A percentile compares a stretch with the other conserved stretches of the same genome.
These are phyloP conservation scores for Tolypocladium guangdongense DNA, from an alignment of 2,329 filamentous ascomycete genomes.

Conservation along the genomic window DNA sequence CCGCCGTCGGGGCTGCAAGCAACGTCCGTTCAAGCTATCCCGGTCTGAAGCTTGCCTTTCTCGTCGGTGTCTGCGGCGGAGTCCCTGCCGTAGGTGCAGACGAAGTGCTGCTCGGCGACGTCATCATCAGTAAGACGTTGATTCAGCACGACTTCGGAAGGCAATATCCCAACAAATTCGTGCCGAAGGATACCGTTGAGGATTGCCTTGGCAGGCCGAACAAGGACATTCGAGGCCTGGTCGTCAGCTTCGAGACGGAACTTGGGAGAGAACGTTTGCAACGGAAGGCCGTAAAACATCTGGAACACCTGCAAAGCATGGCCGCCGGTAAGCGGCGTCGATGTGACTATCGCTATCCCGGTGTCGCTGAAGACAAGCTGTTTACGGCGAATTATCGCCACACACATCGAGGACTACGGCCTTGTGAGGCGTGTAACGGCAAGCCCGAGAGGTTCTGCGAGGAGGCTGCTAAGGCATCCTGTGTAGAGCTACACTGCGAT, in stretches of 20 bases:
- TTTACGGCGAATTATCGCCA: slow-evolving; percentile 17
- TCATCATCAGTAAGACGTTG: slow-evolving; percentile 18
- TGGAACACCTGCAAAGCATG: slow-evolving; percentile 9
- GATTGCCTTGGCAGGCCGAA: slow-evolving; percentile 16
- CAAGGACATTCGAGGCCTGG: slow-evolving; percentile 15
- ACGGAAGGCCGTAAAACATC: background rate
- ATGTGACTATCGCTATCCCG: slow-evolving; percentile 13
- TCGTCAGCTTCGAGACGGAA: slow-evolving; percentile 11
- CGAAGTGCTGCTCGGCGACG: slow-evolving; percentile 20
- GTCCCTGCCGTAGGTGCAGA: slow-evolving; percentile 10
- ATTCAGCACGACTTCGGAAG: slow-evolving; percentile 18
- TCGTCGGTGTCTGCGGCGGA: slow-evolving; percentile 31
- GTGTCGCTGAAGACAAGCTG: slow-evolving; percentile 13
- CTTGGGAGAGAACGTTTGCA: slow-evolving; percentile 6
- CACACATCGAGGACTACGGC: slow-evolving; percentile 14
- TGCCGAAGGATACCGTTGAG: slow-evolving; percentile 11
- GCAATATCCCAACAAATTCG: slow-evolving; percentile 13
- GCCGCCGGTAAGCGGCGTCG: slow-evolving; percentile 1
- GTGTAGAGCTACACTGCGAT: slow-evolving; percentile 17
- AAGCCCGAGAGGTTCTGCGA: slow-evolving; percentile 9
- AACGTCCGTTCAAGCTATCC: slow-evolving; percentile 22
- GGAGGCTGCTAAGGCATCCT: slow-evolving; percentile 8
- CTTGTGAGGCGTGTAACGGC: slow-evolving; percentile 2
- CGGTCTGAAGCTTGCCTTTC: slow-evolving; percentile 19
- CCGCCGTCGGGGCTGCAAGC: slow-evolving; percentile 12